Conservation (phyloP, 169 alveolate species). For the Cryptosporidium felis region DNA sequence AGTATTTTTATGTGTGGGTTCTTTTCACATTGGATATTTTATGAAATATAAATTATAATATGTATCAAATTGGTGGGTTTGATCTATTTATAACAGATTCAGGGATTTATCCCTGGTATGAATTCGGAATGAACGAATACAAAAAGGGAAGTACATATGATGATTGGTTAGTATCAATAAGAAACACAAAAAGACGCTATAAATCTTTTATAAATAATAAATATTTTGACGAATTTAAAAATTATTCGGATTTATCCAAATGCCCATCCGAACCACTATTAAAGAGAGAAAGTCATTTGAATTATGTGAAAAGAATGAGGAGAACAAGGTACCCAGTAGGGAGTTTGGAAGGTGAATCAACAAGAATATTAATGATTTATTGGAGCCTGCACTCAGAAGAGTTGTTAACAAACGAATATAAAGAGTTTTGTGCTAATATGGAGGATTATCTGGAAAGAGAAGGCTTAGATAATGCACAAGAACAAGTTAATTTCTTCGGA, state of each 20-base stretch:
- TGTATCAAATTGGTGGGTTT: not conserved
- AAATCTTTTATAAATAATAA: not conserved
- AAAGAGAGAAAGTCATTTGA: not conserved
- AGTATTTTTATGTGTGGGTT: too few species aligned
- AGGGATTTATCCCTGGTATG: slow-evolving; percentile 58
- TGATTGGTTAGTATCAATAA: slow-evolving; percentile 19
- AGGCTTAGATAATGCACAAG: too few species aligned
- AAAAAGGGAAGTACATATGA: slow-evolving; percentile 2
- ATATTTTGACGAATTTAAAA: not conserved
- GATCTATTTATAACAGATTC: slow-evolving; percentile 17
- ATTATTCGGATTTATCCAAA: not conserved
- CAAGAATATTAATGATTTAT: slow-evolving; percentile 56
- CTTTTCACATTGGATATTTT: too few species aligned
- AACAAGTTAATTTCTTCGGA: not conserved
- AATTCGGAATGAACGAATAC: slow-evolving; percentile 24
- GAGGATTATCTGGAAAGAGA: not conserved
- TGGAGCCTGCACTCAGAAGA: slow-evolving; percentile 70
- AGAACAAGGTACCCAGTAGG: not conserved
- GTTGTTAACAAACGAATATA: not conserved
- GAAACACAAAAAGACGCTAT: slow-evolving; percentile 4
- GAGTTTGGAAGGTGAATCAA: slow-evolving; percentile 40
- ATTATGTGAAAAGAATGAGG: slow-evolving; percentile 56
- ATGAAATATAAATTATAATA: not conserved
- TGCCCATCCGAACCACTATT: not conserved
- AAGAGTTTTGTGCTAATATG: not conserved